Evolutionary conservation across 306 rosid species (phyloP).

Genomic region (Luffa acutangula): DNA sequence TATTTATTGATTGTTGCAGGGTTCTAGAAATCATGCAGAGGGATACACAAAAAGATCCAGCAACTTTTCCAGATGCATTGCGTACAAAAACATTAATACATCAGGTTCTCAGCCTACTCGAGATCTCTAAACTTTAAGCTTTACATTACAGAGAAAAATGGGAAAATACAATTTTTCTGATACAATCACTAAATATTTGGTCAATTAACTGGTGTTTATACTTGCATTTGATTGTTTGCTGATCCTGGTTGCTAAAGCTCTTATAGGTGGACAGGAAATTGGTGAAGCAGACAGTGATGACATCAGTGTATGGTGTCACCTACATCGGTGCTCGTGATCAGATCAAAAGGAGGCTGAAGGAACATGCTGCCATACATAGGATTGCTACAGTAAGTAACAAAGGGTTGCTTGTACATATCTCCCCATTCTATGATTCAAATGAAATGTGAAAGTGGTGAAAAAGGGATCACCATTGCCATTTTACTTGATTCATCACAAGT

Average conservation of each 20-base stretch:
- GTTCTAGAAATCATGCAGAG: constrained; percentile 52
- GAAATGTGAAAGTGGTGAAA: neutral
- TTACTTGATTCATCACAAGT: neutral
- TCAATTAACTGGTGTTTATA: neutral
- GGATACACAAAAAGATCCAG: constrained; percentile 75
- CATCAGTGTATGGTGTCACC: constrained; percentile 97
- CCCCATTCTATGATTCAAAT: neutral
- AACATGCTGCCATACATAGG: constrained; percentile 34
- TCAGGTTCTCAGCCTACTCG: constrained; percentile 45
- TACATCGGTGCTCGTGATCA: constrained; percentile 91
- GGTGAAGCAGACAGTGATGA: constrained; percentile 99
- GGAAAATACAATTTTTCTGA: neutral
- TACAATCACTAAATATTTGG: neutral
- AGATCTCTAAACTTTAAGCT: neutral
- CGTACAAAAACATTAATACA: constrained; percentile 47
- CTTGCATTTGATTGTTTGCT: neutral
- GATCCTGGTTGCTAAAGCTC: constrained; percentile 15
- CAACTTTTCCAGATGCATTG: constrained; percentile 54
- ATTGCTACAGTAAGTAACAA: neutral
- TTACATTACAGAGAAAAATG: neutral
- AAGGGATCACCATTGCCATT: neutral
- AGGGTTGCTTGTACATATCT: neutral
- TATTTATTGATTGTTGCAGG: constrained; percentile 30
- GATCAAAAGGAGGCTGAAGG: constrained; percentile 84
- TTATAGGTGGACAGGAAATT: constrained; percentile 84